Base-by-base conservation (phyloP, 805 yeast species). In the Saccharomyces kudriavzevii region DNA sequence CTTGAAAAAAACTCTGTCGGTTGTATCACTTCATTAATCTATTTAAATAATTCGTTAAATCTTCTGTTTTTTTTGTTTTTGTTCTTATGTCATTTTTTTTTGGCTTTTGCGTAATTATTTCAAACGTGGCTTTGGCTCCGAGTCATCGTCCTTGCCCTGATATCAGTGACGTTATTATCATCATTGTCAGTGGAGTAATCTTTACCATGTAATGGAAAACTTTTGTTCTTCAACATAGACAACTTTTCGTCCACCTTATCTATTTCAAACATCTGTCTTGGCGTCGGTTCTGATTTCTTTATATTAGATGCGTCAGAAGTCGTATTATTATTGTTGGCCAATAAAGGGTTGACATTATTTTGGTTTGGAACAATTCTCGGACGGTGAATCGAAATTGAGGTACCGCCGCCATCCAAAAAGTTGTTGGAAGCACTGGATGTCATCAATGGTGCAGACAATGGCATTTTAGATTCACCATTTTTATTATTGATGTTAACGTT, bases 181-280 rank as follows among this genome's bases (percentile, higher is more conserved):
- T 47, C 49, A 27, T 35, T 49, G 24, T 28, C 40, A 22, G 48
- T 26, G 14, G 43, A 17, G 17, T 35, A 35, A 10, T 35, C 11
- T 17, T 35, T 35, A 9, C 43, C 43, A 6, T 35, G 43, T n/a
- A 35, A 35, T 17, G 10, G 11, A n/a, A 35, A 35, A 20, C 24
- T 35, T 35, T 35, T 35, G 17, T 35, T 52, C 20, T 54, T 58
- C 51, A 64, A 51, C 27, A 58, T 60, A 5, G 61, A 50, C 31
- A 64, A 49, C 43, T 62, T 69, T 53, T 69, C 71, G 24, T 65
- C 61, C 17, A 69, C 53, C 45, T 60, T 61, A 9, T 66, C 70
- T 20, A 63, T 52, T 45, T 63, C 61, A 40, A 63, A 48, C 13
- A 53, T 45, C 47, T 60, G 56, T 26, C 56, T 48, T 40, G 55